phyloP scores from a whole-genome alignment of 1,284 basidiomycete species.

The Cutaneotrichosporon spelunceum region DNA sequence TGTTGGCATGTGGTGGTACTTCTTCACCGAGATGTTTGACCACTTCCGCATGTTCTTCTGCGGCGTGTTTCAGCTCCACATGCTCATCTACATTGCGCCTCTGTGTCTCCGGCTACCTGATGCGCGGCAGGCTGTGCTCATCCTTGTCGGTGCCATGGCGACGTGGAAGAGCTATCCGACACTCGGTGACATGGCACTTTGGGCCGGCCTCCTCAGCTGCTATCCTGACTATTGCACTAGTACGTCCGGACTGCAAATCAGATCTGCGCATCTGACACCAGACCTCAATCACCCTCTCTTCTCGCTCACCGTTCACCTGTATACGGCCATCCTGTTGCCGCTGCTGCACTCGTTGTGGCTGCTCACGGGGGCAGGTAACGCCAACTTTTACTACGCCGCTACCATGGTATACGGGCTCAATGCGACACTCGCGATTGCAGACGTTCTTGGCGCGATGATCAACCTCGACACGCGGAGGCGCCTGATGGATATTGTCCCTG shows the following conservation, averaged over 20 bases:
- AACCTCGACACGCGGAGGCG: not conserved
- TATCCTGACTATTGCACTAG: constrained; percentile 65
- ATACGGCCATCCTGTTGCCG: constrained; percentile 80
- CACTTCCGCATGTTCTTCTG: constrained; percentile 95
- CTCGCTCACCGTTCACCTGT: constrained; percentile 75
- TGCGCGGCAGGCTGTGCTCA: constrained; percentile 72
- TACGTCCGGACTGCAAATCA: not conserved
- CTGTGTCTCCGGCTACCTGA: constrained; percentile 88
- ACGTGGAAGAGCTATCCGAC: constrained; percentile 92
- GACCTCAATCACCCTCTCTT: constrained; percentile 85
- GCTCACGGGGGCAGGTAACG: constrained; percentile 86
- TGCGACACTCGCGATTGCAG: constrained; percentile 76
- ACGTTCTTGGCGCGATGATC: constrained; percentile 65
- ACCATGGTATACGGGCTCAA: constrained; percentile 90
- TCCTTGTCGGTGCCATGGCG: constrained; percentile 72
- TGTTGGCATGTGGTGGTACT: constrained; percentile 97
- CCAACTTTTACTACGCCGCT: constrained; percentile 96
- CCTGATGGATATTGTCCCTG: not conserved
- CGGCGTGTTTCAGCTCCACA: constrained; percentile 91
- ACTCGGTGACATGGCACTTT: constrained; percentile 81
- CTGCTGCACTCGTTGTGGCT: constrained; percentile 93
- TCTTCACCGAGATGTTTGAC: constrained; percentile 99
- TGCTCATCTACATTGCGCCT: constrained; percentile 77
- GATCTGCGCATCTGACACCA: constrained; percentile 45
- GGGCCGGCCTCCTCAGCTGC: constrained; percentile 71